These are phyloP conservation scores for Domatiomyces globalis DNA, from an alignment of 2,329 filamentous ascomycete species.

Conservation along the genomic window DNA sequence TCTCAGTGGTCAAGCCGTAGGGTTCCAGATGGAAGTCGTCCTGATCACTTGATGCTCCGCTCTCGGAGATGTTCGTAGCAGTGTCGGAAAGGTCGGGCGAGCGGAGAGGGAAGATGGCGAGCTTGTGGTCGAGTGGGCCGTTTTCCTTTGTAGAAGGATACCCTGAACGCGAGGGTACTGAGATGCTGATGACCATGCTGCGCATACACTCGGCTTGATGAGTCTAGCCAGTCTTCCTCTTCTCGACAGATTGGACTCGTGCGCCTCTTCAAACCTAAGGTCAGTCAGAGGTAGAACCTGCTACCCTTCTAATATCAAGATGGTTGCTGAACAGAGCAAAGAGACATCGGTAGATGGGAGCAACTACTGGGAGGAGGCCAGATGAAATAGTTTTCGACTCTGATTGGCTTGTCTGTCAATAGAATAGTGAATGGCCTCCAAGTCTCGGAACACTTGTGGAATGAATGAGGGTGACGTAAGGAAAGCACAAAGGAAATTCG, in stretches of 20 bases:
- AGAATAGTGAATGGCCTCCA: not conserved
- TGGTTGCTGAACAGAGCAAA: not conserved
- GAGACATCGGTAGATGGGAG: not conserved
- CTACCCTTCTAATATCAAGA: not conserved
- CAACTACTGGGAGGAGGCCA: not conserved
- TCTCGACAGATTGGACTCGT: not conserved
- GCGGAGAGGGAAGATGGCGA: not conserved
- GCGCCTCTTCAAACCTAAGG: not conserved
- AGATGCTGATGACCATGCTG: not conserved
- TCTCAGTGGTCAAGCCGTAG: conserved; percentile 11
- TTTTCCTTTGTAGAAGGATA: not conserved
- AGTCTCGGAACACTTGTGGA: not conserved
- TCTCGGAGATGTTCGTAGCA: not conserved
- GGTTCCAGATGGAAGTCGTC: conserved; percentile 17
- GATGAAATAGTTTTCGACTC: not conserved
- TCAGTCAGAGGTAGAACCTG: not conserved
- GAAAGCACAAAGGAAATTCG: not conserved
- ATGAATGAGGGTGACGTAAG: not conserved
- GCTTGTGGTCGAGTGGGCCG: not conserved
- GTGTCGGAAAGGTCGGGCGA: not conserved
- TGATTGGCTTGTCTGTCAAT: not conserved
- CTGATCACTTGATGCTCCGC: conserved; percentile 10
- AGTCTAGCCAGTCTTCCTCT: not conserved
- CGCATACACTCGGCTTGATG: no score
- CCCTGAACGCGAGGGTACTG: not conserved